Conservation (phyloP, 2,329 filamentous ascomycete species). For the Chrysosphaeria jannelii region DNA sequence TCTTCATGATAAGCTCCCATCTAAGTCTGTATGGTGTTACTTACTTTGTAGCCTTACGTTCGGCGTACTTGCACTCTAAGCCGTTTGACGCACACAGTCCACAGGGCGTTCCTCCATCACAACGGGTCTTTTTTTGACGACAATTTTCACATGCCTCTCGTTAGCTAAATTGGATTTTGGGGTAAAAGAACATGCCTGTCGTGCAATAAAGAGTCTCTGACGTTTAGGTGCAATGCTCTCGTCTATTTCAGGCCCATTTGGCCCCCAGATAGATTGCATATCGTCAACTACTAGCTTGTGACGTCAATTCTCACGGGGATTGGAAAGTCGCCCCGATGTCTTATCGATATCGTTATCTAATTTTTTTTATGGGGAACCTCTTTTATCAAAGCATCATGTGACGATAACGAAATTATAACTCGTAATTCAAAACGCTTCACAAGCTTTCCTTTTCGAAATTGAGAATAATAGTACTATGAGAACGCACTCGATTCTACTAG, state of each 20-base stretch:
- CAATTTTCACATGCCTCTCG: slow-evolving; percentile 21
- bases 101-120: slow-evolving; percentile 22
- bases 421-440: too few species aligned
- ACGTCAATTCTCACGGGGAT: too few species aligned
- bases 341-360: too few species aligned
- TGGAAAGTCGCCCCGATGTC: too few species aligned
- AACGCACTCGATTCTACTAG: too few species aligned
- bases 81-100: slow-evolving; percentile 18
- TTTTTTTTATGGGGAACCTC: too few species aligned
- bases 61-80: slow-evolving; percentile 19
- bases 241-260: slow-evolving; percentile 3
- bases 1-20: slow-evolving; percentile 6
- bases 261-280: slow-evolving; percentile 4
- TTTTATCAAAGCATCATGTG: too few species aligned
- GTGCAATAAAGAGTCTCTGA: slow-evolving; percentile 5
- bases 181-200: slow-evolving; percentile 3
- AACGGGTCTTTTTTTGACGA: slow-evolving; percentile 20
- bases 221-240: slow-evolving; percentile 3
- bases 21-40: too few species aligned
- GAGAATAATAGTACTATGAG: too few species aligned
- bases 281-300: too few species aligned
- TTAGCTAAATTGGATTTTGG: background rate
- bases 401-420: too few species aligned
- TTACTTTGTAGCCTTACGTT: slow-evolving; percentile 20
- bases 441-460: too few species aligned